Conservation (phyloP, 129 eudicot species). For the Kitagawia praeruptora region DNA sequence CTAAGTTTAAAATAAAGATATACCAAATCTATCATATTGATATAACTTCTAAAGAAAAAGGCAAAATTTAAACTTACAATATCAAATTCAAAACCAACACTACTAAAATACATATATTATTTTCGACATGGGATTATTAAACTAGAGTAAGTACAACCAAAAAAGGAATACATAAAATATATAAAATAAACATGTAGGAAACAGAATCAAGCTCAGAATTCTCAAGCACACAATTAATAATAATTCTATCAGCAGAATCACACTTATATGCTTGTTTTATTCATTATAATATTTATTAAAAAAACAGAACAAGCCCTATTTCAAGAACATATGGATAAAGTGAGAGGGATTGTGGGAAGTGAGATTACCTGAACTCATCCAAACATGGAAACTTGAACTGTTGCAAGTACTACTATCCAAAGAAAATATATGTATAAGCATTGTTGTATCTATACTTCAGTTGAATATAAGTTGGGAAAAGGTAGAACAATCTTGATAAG, state of each 20-base stretch:
- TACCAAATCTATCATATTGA: background rate
- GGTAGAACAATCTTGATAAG: constrained; percentile 1
- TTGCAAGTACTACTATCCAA: background rate
- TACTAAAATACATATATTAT: background rate
- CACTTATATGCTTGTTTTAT: background rate
- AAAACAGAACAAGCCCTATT: too few species aligned
- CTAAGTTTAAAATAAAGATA: constrained; percentile 9
- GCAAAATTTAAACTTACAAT: constrained; percentile 2
- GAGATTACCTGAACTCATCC: background rate
- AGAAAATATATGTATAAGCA: background rate
- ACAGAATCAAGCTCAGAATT: background rate
- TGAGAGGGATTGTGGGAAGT: background rate
- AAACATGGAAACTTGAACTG: background rate
- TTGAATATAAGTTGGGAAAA: background rate
- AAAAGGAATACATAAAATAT: background rate
- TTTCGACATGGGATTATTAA: background rate
- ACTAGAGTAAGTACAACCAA: background rate
- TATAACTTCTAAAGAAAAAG: background rate
- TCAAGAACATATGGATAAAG: background rate
- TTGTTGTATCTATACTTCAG: background rate
- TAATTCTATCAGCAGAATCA: background rate
- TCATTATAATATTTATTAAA: background rate
- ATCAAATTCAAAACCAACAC: constrained; percentile 15
- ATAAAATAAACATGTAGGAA: background rate
- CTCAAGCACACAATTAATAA: background rate